Evolutionary conservation across 768 basidiomycete species (phyloP), one percentile per base, ranked within the genome.

Genomic region (Xerocomus spinulosus): DNA sequence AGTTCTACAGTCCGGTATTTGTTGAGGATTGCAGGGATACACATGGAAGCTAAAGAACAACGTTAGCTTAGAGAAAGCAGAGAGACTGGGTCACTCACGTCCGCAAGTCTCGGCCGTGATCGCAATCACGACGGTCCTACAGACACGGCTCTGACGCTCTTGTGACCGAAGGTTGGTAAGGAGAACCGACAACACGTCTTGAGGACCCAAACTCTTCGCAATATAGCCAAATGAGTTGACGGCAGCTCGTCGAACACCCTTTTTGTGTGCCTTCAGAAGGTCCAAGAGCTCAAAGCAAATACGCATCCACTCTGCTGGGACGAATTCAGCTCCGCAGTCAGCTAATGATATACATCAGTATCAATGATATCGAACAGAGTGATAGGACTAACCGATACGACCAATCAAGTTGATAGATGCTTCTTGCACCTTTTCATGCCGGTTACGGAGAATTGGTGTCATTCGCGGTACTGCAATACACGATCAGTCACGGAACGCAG

Each of bases 141-240:
- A 99, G 17, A 99, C 96, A 64, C 95, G 92, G 68, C 89, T 92
- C 68, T 99, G 96, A 55, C 96, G 93, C 64, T 99, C 96, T 74
- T 99, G 96, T 5, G 98, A 95, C 38, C 94, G 89, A 60, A 99
- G 66, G 66, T 99, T 98, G 47, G 96, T 98, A 48, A 99, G 74
- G 12, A 99, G 78, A 13, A 99, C 95, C 30, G 89, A 91, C 26
- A 99, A 74, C 1, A 99, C 96, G 62, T 99, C 96, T 68, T 98
- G 95, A 40, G 96, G 95, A 72, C 96, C 96, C 71, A 99, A 85
- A 71, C 91, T 94, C 74, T 98, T 98, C 49, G 96, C 96, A 54
- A 99, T 99, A 57, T 99, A 99, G 59, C 96, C 96, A 58, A 99
- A 99, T 1, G 95, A 96, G 74, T 99, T 97, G 71, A 98, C 96